Base-by-base conservation (phyloP, 192 early-diverging fungal genomes). In the Thoreauomyces humboldtii region DNA sequence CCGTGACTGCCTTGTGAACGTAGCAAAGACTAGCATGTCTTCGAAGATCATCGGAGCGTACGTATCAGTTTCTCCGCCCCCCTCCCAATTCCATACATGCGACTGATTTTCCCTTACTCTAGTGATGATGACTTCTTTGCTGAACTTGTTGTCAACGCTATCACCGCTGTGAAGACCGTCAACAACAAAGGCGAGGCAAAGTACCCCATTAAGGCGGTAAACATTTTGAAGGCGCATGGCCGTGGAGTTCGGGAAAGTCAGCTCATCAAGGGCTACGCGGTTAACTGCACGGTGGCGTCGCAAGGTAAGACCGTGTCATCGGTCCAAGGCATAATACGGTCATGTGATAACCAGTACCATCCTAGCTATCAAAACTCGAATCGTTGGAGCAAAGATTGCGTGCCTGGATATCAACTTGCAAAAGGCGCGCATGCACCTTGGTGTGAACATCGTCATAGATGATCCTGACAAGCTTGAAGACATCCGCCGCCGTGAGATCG, bases 341-440 rank as follows among this genome's bases (percentile, higher is more conserved):
- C 31, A 35, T n/a, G n/a, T n/a, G n/a, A n/a, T n/a, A n/a, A n/a
- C n/a, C n/a, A n/a, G n/a, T n/a, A n/a, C n/a, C 28, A n/a, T n/a
- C n/a, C n/a, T 41, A 80, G 79, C 94, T 41, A 95, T 99, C 87
- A 89, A 88, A 69, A 97, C 89, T 43, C 82, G 80, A 53, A 81
- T 99, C 58, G 78, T 72, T 17, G 88, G 87, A 59, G 94, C 97
- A 43, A 94, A 94, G 78, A 96, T 99, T 79, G 92, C 96, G 14
- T 95, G 92, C 63, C 79, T 99, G 51, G 97, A 99, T 72, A 95
- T 99, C 79, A 97, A 99, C 84, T 84, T 99, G 46, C 93, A 95
- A 78, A 98, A 96, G 81, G 90, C 92, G 12, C 86, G 95, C 59
- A 97, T 99, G 97, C 88, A 92, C 75, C 75, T 99, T 38, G 97